Conservation (phyloP, 164 flowering plant genomes). For the Tinospora cordifolia region DNA sequence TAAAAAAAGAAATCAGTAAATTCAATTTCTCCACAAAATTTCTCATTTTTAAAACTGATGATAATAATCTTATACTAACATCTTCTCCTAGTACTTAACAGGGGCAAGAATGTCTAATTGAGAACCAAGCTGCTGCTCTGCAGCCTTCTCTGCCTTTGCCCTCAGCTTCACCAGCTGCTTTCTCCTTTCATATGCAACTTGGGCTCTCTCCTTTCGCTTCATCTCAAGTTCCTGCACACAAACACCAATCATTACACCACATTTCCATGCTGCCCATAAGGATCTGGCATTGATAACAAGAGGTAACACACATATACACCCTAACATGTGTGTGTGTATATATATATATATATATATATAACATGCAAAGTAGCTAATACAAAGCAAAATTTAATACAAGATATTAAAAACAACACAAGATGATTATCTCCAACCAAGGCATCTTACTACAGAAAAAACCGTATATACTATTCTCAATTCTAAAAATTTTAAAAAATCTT, state of each 20-base stretch:
- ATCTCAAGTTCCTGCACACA: constrained; percentile 11
- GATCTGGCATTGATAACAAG: too few species aligned
- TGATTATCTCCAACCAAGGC: too few species aligned
- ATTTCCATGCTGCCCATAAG: too few species aligned
- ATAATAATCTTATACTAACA: neutral
- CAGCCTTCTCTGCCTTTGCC: constrained; percentile 13
- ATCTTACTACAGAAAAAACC: too few species aligned
- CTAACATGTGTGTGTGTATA: too few species aligned
- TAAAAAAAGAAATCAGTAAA: neutral
- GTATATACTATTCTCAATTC: too few species aligned
- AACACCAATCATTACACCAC: neutral
- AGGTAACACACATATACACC: too few species aligned
- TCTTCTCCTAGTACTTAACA: constrained; percentile 11
- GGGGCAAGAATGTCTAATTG: constrained; percentile 9
- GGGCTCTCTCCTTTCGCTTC: constrained; percentile 14
- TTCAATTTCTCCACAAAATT: neutral
- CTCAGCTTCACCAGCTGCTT: constrained; percentile 19
- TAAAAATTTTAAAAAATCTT: too few species aligned
- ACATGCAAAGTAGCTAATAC: too few species aligned
- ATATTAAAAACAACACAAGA: too few species aligned
- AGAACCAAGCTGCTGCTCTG: constrained; percentile 10
- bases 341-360: too few species aligned
- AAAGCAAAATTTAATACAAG: too few species aligned
- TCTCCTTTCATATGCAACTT: constrained; percentile 10
- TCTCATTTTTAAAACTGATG: neutral